Percentiles rank a stretch among this genome's conserved stretches.
phyloP scores from a whole-genome alignment of 2,329 filamentous ascomycete genomes.

The Magnaporthiopsis rhizophila region DNA sequence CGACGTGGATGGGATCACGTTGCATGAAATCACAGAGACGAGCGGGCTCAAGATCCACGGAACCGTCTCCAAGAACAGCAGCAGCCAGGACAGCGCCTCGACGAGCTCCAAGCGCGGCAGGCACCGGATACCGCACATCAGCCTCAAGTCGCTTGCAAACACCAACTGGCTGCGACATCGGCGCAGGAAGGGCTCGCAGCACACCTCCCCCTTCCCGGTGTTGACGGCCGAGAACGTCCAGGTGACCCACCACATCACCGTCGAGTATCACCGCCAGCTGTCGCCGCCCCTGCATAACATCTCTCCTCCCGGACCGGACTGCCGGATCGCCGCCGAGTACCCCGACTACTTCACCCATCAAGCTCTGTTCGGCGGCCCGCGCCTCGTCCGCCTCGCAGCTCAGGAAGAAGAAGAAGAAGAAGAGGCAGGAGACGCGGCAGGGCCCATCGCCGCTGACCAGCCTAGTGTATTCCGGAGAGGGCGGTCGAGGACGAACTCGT shows the following conservation, averaged over 20 bases:
- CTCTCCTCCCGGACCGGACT: neutral
- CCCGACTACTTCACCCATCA: conserved; percentile 2
- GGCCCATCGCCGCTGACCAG: neutral
- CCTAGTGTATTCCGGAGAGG: neutral
- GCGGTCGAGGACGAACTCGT: neutral
- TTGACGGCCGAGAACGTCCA: conserved; percentile 4
- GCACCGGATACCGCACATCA: neutral
- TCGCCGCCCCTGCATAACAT: neutral
- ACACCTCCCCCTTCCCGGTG: neutral
- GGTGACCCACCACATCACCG: conserved; percentile 6
- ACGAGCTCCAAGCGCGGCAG: neutral
- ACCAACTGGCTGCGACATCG: neutral
- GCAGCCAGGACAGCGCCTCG: neutral
- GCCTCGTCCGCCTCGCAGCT: neutral
- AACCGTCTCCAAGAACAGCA: neutral
- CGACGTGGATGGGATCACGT: neutral
- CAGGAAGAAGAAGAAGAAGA: neutral
- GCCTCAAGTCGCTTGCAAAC: neutral
- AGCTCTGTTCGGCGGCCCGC: neutral
- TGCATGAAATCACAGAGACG: neutral
- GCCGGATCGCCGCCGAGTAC: neutral
- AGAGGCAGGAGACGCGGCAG: too few species aligned
- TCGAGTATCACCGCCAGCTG: neutral
- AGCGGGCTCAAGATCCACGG: neutral
- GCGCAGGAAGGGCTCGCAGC: neutral